Conservation (phyloP, 176 grass and related monocot species). For the Oropetium thomaeum region DNA sequence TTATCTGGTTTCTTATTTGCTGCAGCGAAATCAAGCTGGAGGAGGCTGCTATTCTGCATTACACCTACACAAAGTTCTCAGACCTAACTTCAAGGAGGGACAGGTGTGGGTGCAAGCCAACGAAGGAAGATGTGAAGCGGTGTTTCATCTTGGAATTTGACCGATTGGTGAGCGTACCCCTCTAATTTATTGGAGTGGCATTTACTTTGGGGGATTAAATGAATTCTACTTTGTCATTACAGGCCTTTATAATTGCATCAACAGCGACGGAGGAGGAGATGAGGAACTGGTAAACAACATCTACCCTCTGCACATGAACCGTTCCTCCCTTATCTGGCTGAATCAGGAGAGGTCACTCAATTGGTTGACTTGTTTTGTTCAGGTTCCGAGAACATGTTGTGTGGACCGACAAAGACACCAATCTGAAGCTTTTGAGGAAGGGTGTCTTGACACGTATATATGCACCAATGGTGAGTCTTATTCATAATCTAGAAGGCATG, state of each 20-base stretch:
- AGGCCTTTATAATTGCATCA: conserved; percentile 99
- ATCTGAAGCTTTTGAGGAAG: conserved; percentile 93
- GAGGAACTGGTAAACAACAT: conserved; percentile 75
- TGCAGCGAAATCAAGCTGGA: conserved; percentile 93
- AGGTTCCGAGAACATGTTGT: conserved; percentile 94
- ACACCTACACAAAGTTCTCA: conserved; percentile 90
- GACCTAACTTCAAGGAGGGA: conserved; percentile 93
- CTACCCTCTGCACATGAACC: not conserved
- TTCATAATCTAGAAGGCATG: not conserved
- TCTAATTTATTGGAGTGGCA: not conserved
- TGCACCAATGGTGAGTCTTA: conserved; percentile 79
- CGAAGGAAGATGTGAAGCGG: conserved; percentile 93
- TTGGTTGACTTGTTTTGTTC: conserved; percentile 14
- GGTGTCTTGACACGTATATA: conserved; percentile 90
- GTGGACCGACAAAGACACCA: conserved; percentile 84
- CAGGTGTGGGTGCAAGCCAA: conserved; percentile 94
- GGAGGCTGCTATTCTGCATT: conserved; percentile 98
- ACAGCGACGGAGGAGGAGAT: conserved; percentile 91
- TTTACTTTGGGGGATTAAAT: not conserved
- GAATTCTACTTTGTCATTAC: conserved; percentile 14
- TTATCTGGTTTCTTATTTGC: conserved; percentile 8
- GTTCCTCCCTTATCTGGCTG: not conserved
- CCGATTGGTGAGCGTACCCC: conserved; percentile 60
- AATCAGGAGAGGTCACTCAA: not conserved
- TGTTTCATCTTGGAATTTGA: conserved; percentile 99